Evolutionary conservation across 163 green algal species (phyloP).

Genomic region (Scenedesmus sp.): DNA sequence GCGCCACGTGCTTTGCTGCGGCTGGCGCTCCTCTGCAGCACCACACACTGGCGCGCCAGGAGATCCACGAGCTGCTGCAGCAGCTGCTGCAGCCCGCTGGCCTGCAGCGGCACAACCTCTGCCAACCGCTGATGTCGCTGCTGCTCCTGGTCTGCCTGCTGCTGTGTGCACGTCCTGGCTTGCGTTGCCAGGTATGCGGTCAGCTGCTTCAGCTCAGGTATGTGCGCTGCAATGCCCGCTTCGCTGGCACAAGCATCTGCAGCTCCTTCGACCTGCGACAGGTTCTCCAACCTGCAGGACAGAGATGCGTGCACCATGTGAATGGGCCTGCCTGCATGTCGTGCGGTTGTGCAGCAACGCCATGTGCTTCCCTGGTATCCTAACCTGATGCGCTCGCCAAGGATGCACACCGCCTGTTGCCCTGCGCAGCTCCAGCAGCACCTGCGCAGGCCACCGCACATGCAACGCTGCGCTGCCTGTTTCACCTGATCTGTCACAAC

Average conservation of each 20-base stretch:
- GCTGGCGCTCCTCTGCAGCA: background rate
- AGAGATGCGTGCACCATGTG: background rate
- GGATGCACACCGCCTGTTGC: too few species aligned
- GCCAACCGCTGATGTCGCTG: background rate
- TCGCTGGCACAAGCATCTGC: background rate
- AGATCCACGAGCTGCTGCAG: conserved; percentile 13
- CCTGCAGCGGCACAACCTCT: background rate
- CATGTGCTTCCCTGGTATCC: too few species aligned
- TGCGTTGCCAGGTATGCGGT: background rate
- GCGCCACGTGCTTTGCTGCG: background rate
- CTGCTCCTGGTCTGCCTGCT: background rate
- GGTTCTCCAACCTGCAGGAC: background rate
- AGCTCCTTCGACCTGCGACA: background rate
- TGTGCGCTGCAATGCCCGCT: background rate
- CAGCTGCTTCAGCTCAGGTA: background rate
- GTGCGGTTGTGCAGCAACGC: too few species aligned
- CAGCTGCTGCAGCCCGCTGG: conserved; percentile 7
- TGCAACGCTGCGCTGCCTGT: background rate
- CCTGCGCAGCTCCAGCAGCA: too few species aligned
- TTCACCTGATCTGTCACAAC: background rate
- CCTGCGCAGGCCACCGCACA: too few species aligned
- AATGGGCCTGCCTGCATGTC: too few species aligned
- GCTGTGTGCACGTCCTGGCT: background rate
- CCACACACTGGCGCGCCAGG: background rate
- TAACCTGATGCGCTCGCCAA: too few species aligned